phyloP scores from a whole-genome alignment of 441 rosid species.

The Jatropha podagrica region DNA sequence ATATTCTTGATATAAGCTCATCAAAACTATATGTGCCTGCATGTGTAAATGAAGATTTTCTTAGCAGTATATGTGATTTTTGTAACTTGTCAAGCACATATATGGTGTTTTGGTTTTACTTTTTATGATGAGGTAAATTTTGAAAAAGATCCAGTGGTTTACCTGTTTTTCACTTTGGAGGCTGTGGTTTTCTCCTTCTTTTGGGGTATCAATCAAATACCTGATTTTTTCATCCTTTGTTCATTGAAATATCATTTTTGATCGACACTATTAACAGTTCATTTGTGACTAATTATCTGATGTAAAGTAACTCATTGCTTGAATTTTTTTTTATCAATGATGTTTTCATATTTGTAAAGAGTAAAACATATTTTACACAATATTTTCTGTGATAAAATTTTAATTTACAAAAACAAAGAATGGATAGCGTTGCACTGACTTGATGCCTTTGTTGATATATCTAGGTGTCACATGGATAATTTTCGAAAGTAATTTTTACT shows the following conservation, averaged over 20 bases:
- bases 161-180: neutral
- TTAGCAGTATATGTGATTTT: neutral
- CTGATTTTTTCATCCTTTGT: neutral
- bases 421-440: neutral
- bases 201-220: neutral
- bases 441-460: neutral
- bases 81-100: neutral
- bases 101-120: neutral
- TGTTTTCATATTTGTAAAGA: neutral
- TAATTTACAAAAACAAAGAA: neutral
- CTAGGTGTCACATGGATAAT: neutral
- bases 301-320: neutral
- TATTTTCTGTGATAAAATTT: neutral
- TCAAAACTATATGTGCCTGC: neutral
- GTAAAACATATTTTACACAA: neutral
- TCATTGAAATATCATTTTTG: neutral
- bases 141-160: neutral
- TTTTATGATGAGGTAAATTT: neutral
- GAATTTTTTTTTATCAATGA: neutral
- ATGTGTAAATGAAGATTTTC: neutral
- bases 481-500: neutral
- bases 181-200: neutral
- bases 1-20: neutral
- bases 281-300: neutral
- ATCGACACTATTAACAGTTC: neutral